Evolutionary conservation across 208 protist genomes (phyloP), one percentile per base, ranked within the genome.

Genomic region (Herpetomonas samuelpessoai): DNA sequence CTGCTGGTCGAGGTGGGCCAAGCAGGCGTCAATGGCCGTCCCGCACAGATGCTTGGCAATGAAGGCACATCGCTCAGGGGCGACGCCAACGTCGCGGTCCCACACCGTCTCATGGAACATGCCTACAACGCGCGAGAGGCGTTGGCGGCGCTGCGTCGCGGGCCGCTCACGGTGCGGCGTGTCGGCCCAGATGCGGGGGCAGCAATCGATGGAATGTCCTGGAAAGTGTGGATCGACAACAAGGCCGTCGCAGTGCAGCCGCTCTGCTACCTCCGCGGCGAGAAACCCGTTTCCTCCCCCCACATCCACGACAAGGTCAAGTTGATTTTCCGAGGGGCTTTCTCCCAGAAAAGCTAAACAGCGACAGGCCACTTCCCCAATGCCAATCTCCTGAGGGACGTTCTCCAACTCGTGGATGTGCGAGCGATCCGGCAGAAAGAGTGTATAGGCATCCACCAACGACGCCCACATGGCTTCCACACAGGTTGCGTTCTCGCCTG

Each of bases 11-110:
- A 91, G 65, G 49, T 83, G 76, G 10, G 46, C 61, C 31, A 94
- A 60, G 49, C 83, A 88, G 57, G 81, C 70, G 57, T 91, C 87
- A 31, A 91, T 75, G 54, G 76, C 76, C 29, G 76, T 88, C 21
- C 87, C 87, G 54, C 87, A 94, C 24, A 94, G 78, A 53, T 94
- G 87, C 66, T 94, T 94, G 21, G 87, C 83, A 38, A 91, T 69
- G 46, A 91, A 61, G 6, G 71, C 80, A 38, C 57, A 80, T 24
- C 62, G 65, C 24, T 60, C 41, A 46, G 82, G 78, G 18, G 60
- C 56, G 0, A 58, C 76, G 14, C 44, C 48, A n/a, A 82, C 58
- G 38, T 68, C 79, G n/a, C 38, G n/a, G 16, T 45, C 30, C 81
- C 80, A 89, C 44, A 63, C 35, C 25, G 81, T 73, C 25, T 88